Evolutionary conservation across 2,329 filamentous ascomycete species (phyloP).

Genomic region (Hawksworthiomyces lignivorus): DNA sequence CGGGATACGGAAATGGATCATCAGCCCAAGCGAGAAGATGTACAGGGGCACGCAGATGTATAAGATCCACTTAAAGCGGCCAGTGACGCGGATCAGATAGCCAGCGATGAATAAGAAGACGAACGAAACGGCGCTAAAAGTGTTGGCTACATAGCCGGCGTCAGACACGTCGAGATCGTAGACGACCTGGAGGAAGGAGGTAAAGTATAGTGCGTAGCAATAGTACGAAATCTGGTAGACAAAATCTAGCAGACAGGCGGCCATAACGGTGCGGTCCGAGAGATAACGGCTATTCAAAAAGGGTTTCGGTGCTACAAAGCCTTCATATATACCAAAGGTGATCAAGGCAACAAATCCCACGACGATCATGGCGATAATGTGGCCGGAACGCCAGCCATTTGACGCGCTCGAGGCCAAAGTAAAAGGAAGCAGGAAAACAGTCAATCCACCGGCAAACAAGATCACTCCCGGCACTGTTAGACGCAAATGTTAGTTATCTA

Average conservation of each 20-base stretch:
- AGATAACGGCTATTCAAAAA: slow-evolving; percentile 35
- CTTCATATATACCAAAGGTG: slow-evolving; percentile 44
- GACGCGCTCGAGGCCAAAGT: slow-evolving; percentile 43
- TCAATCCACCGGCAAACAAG: slow-evolving; percentile 48
- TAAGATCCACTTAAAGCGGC: slow-evolving; percentile 37
- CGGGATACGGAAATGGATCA: slow-evolving; percentile 49
- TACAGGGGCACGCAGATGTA: slow-evolving; percentile 47
- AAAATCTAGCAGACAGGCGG: slow-evolving; percentile 37
- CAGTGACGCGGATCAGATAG: slow-evolving; percentile 36
- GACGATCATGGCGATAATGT: slow-evolving; percentile 53
- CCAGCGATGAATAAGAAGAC: slow-evolving; percentile 38
- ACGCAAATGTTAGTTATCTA: too few species aligned
- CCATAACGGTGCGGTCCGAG: slow-evolving; percentile 45
- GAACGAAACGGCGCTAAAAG: slow-evolving; percentile 22
- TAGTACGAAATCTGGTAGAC: slow-evolving; percentile 11
- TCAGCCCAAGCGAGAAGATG: slow-evolving; percentile 44
- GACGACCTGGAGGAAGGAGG: slow-evolving; percentile 48
- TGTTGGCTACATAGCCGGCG: slow-evolving; percentile 44
- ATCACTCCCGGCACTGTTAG: slow-evolving; percentile 41
- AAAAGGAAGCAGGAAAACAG: slow-evolving; percentile 58
- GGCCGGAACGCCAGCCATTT: slow-evolving; percentile 41
- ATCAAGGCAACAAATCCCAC: slow-evolving; percentile 52
- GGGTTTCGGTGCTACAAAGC: slow-evolving; percentile 44
- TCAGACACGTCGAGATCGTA: slow-evolving; percentile 37
- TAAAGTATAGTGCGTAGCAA: slow-evolving; percentile 35